Evolutionary conservation across 1,284 basidiomycete species (phyloP), one percentile per base, ranked within the genome.

Genomic region (Porphyrellus sp.): DNA sequence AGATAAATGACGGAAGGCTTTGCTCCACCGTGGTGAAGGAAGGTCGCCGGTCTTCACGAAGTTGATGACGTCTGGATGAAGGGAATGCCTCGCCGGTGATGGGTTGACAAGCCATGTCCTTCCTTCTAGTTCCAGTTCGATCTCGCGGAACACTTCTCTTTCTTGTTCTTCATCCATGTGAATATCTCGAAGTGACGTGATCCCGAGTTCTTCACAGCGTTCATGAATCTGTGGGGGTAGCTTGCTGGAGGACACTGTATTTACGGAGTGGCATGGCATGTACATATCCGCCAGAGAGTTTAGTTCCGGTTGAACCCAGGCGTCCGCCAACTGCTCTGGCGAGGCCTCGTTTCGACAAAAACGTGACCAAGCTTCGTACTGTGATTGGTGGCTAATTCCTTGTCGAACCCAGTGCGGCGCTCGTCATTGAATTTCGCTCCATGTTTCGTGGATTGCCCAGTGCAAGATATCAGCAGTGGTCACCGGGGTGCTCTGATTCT

Each of bases 371-470:
- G 31, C 31, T 5, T 49, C 40, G 8, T 24, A 16, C 20, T 16
- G 11, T 3, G 30, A 25, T 39, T 25, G 18, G 23, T 47, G 44
- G 28, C 4, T 24, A 11, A 38, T 25, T 28, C 49, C 49, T 15
- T 37, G 48, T 6, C 35, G 48, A 13, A 33, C 40, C 48, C 33
- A 50, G 27, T 37, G 18, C 1, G 21, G 13, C 41, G 35, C n/a
- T 28, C n/a, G 34, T 30, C 42, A 27, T 16, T 38, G 49, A 5
- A 50, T 45, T 6, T 34, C 34, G 8, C 7, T 35, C 33, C 48
- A 43, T 24, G 48, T 50, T 37, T 50, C 48, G 3, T 37, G 33
- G 23, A 50, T 50, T 6, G 33, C 48, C 48, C 48, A 50, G 20
- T 23, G 40, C n/a, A 50, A 15, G 27, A 38, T 25, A 3, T 50